phyloP scores from a whole-genome alignment of 176 grass and related monocot species.

The Hsuehochloa calcarea region DNA sequence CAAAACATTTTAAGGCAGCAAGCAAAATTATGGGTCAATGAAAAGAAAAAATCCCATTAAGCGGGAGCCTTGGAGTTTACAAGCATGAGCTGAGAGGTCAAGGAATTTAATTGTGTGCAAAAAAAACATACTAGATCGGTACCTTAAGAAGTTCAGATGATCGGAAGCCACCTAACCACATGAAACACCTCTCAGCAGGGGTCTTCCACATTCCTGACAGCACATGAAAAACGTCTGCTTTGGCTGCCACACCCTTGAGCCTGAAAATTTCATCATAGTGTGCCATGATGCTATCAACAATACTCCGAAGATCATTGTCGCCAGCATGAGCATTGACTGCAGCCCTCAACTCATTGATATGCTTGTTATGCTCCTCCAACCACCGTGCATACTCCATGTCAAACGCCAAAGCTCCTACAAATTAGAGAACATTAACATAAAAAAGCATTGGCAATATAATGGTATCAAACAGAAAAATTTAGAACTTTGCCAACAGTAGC shows the following conservation, averaged over 20 bases:
- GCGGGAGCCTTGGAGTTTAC: neutral
- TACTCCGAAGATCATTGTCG: slow-evolving; percentile 56
- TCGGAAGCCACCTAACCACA: slow-evolving; percentile 93
- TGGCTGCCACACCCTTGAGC: slow-evolving; percentile 78
- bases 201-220: slow-evolving; percentile 97
- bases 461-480: neutral
- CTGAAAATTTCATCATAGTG: slow-evolving; percentile 89
- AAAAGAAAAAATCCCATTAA: neutral
- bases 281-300: slow-evolving; percentile 66
- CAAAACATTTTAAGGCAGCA: neutral
- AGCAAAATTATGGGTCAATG: neutral
- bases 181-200: slow-evolving; percentile 93
- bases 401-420: slow-evolving; percentile 82
- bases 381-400: slow-evolving; percentile 85
- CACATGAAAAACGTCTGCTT: slow-evolving; percentile 90
- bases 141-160: slow-evolving; percentile 96
- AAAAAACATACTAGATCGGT: slow-evolving; percentile 30
- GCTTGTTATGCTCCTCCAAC: slow-evolving; percentile 83
- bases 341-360: slow-evolving; percentile 66
- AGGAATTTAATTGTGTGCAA: slow-evolving; percentile 19
- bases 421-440: slow-evolving; percentile 26
- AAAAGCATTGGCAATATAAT: slow-evolving; percentile 23
- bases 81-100: neutral
- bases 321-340: slow-evolving; percentile 64
- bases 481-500: neutral